Percentiles rank a stretch among this genome's conserved stretches.
phyloP scores from a whole-genome alignment of 768 basidiomycete species.

The Tylopilus sp. region DNA sequence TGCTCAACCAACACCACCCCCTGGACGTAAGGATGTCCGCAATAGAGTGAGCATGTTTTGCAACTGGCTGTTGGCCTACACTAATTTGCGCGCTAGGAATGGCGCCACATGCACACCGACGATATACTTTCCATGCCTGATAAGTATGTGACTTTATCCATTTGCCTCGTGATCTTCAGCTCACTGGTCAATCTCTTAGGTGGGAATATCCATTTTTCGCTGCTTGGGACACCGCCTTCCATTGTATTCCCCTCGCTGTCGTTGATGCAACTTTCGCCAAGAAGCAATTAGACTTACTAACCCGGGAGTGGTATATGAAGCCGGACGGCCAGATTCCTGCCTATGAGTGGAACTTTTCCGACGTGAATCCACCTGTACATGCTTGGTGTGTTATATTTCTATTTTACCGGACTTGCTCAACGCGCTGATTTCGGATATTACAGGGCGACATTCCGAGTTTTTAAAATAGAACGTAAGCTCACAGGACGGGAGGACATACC shows the following conservation, averaged over 20 bases:
- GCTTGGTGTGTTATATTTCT: slow-evolving; percentile 63
- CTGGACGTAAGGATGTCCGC: slow-evolving; percentile 77
- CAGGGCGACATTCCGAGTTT: slow-evolving; percentile 95
- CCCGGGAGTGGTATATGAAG: slow-evolving; percentile 99
- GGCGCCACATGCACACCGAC: slow-evolving; percentile 93
- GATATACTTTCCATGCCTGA: slow-evolving; percentile 99
- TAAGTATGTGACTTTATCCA: slow-evolving; percentile 53
- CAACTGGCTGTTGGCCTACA: background rate
- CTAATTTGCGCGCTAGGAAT: slow-evolving; percentile 53
- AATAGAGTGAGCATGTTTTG: slow-evolving; percentile 70
- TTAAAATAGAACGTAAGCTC: slow-evolving; percentile 98
- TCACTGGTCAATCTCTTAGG: slow-evolving; percentile 37
- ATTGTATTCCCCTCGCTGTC: slow-evolving; percentile 95
- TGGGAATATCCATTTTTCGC: slow-evolving; percentile 99
- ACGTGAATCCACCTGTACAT: slow-evolving; percentile 98
- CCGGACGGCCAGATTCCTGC: slow-evolving; percentile 98
- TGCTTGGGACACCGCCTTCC: slow-evolving; percentile 99
- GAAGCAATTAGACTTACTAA: slow-evolving; percentile 93
- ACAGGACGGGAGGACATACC: slow-evolving; percentile 84
- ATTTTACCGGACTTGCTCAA: background rate
- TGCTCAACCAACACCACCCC: slow-evolving; percentile 91
- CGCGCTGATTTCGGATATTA: background rate
- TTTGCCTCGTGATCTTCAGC: background rate
- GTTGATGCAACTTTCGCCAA: slow-evolving; percentile 96
- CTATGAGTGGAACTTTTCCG: slow-evolving; percentile 99